Evolutionary conservation across 495 filamentous ascomycete genomes (phyloP).

Genomic region (Baudoinia panamericana): DNA sequence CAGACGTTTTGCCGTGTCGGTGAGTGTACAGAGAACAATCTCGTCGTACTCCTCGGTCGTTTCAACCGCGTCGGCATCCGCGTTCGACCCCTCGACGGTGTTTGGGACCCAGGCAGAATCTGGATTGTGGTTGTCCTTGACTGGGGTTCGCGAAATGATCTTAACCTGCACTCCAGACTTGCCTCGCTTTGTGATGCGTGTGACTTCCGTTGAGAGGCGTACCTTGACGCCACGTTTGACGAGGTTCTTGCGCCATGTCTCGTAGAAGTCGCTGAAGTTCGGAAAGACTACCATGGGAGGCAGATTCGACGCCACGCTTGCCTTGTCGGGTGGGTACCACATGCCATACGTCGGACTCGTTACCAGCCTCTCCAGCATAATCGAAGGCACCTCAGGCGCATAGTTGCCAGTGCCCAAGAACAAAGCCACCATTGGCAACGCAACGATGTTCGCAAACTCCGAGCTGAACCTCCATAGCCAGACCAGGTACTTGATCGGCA

Average conservation of each 20-base stretch:
- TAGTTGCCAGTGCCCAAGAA: slow-evolving; percentile 62
- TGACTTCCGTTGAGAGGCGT: slow-evolving; percentile 49
- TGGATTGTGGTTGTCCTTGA: slow-evolving; percentile 28
- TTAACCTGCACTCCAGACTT: slow-evolving; percentile 45
- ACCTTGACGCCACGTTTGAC: slow-evolving; percentile 49
- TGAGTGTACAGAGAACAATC: slow-evolving; percentile 59
- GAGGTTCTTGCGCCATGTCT: slow-evolving; percentile 52
- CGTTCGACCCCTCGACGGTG: slow-evolving; percentile 25
- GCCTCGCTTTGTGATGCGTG: slow-evolving; percentile 41
- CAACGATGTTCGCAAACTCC: slow-evolving; percentile 63
- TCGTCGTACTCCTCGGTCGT: slow-evolving; percentile 49
- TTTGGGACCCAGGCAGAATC: slow-evolving; percentile 27
- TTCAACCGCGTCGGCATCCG: slow-evolving; percentile 29
- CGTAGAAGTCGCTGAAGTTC: slow-evolving; percentile 58
- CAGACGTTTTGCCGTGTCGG: slow-evolving; percentile 58
- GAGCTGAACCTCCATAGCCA: slow-evolving; percentile 57
- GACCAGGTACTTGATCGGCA: slow-evolving; percentile 60
- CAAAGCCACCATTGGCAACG: slow-evolving; percentile 60
- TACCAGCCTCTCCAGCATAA: slow-evolving; percentile 63
- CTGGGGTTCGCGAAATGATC: slow-evolving; percentile 28
- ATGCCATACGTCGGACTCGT: slow-evolving; percentile 59
- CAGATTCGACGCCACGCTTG: slow-evolving; percentile 47
- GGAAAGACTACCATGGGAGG: slow-evolving; percentile 77
- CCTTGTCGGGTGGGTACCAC: slow-evolving; percentile 62
- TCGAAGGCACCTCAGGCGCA: slow-evolving; percentile 60